These are phyloP conservation scores for Coriaria nepalensis DNA, from an alignment of 306 rosid species.

Conservation along the genomic window DNA sequence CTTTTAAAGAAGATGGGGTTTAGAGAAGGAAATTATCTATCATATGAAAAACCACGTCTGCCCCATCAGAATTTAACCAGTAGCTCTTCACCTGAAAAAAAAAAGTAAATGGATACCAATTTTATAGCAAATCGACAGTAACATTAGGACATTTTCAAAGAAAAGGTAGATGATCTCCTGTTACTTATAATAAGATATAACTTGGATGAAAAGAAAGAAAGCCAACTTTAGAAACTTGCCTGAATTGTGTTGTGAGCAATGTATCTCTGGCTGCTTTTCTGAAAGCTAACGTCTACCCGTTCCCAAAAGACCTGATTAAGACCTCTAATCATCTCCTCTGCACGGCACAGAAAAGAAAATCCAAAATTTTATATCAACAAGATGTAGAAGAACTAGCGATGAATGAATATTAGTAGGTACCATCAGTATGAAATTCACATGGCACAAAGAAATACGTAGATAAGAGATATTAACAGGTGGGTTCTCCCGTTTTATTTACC, in stretches of 20 bases:
- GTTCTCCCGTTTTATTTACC: no score
- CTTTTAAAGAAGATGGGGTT: slow-evolving; percentile 5
- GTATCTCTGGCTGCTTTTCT: slow-evolving; percentile 58
- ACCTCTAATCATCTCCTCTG: slow-evolving; percentile 88
- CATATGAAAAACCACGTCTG: slow-evolving; percentile 82
- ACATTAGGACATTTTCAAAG: not conserved
- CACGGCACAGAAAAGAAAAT: slow-evolving; percentile 7
- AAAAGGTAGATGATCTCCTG: not conserved
- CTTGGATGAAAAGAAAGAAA: slow-evolving; percentile 3
- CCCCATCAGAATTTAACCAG: slow-evolving; percentile 92
- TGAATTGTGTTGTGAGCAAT: slow-evolving; percentile 94
- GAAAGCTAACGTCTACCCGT: slow-evolving; percentile 94
- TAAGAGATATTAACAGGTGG: no score
- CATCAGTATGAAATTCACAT: no score
- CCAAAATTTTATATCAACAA: not conserved
- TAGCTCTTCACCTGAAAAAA: slow-evolving; percentile 71
- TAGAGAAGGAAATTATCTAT: slow-evolving; percentile 69
- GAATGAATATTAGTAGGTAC: no score
- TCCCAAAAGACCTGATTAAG: slow-evolving; percentile 83
- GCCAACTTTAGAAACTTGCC: slow-evolving; percentile 27
- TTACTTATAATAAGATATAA: not conserved
- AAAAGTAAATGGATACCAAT: slow-evolving; percentile 8
- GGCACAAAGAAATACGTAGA: no score
- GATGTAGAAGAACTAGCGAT: no score
- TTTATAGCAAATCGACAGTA: no score